Base-by-base conservation (phyloP, 2,329 filamentous ascomycete genomes). In the Trichoderma brevicompactum region DNA sequence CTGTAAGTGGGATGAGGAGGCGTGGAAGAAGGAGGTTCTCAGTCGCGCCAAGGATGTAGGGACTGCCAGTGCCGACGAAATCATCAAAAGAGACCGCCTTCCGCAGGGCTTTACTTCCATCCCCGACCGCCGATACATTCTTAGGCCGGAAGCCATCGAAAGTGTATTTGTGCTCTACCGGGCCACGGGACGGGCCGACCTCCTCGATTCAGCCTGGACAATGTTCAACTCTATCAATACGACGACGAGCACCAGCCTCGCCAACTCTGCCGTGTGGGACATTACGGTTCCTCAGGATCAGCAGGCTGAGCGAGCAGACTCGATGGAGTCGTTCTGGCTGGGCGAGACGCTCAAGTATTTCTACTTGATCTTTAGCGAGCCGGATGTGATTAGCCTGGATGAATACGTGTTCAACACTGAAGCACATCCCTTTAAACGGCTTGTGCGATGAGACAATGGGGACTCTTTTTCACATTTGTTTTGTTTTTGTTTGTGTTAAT, bases 261-360 rank as follows among this genome's bases (percentile, higher is more conserved):
- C 81, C 7, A 82, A 84, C 68, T 80, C 81, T n/a, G 79, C 83
- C 2, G 79, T 86, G 5, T 68, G 74, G 59, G 79, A 83, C 52
- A 78, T 79, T 5, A 71, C 71, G 1, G 68, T 71, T 5, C 65
- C 70, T 0, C 1, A 7, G 15, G 69, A 66, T 1, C 74, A 74
- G 17, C 69, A 73, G 56, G 72, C 76, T 0, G 67, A 79, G 49
- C 76, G 78, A 66, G 75, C 79, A 41, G 88, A 92, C 71, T 84
- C 83, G n/a, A 89, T 89, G 86, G 86, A 91, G 77, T 74, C 73
- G 66, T 92, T 91, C 72, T 92, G 89, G 88, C 79, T 89, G 70
- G 86, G 86, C 0, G 89, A 92, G 79, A 92, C 89, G 34, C 77
- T 92, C 67, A 92, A 92, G 77, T 92, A 92, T 67, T 91, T 92